These are phyloP conservation scores for Cyclotella sp. DNA, from an alignment of 108 stramenopile genomes.

Conservation along the genomic window DNA sequence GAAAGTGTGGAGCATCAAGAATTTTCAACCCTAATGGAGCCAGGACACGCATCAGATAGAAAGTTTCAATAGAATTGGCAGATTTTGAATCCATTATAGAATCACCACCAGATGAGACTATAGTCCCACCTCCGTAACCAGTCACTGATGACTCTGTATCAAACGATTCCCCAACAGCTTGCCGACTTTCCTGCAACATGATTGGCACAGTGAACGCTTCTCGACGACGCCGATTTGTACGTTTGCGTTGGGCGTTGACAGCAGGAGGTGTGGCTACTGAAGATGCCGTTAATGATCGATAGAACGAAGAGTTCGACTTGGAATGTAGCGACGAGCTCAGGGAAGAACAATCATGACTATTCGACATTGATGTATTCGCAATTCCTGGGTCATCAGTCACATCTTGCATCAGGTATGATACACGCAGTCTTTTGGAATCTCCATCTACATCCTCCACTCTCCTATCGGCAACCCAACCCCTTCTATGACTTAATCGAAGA, in stretches of 20 bases:
- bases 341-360: conserved; percentile 27
- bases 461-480: conserved; percentile 81
- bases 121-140: conserved; percentile 19
- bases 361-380: conserved; percentile 18
- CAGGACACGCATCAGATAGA: conserved; percentile 78
- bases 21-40: conserved; percentile 84
- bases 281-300: conserved; percentile 39
- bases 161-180: conserved; percentile 35
- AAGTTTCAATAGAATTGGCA: conserved; percentile 28
- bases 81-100: conserved; percentile 14
- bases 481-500: conserved; percentile 63
- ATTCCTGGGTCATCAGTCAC: conserved; percentile 48
- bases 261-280: conserved; percentile 54
- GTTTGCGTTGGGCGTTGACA: conserved; percentile 47
- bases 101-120: conserved; percentile 26
- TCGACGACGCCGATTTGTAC: conserved; percentile 56
- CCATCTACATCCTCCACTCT: conserved; percentile 38
- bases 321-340: conserved; percentile 29
- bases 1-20: conserved; percentile 88
- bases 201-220: conserved; percentile 23
- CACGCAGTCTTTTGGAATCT: conserved; percentile 26
- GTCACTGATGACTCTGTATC: conserved; percentile 31
- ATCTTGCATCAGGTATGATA: conserved; percentile 59
- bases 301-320: conserved; percentile 30
- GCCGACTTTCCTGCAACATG: conserved; percentile 18